A percentile compares a stretch with the other conserved stretches of the same genome.
Evolutionary conservation across 1,139 yeast species (phyloP).

Genomic region (Torulaspora pretoriensis): DNA sequence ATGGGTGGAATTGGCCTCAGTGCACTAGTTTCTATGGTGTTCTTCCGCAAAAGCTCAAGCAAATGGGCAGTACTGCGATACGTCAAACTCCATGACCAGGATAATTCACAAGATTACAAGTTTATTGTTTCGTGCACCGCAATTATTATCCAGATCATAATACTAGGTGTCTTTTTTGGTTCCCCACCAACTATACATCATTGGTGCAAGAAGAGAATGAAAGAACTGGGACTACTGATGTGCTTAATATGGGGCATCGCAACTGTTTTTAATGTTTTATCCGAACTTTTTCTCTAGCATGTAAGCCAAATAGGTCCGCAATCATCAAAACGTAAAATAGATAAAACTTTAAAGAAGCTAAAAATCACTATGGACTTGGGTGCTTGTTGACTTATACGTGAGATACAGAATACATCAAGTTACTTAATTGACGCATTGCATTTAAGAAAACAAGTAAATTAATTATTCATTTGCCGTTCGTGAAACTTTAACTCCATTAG

Average conservation of each 20-base stretch:
- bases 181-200: slow-evolving; percentile 15
- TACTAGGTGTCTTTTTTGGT: slow-evolving; percentile 21
- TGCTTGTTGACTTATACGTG: too few species aligned
- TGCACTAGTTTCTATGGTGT: slow-evolving; percentile 33
- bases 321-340: background rate
- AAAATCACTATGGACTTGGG: too few species aligned
- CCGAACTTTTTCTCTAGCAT: slow-evolving; percentile 19
- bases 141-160: slow-evolving; percentile 23
- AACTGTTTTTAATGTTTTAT: slow-evolving; percentile 26
- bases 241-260: slow-evolving; percentile 33
- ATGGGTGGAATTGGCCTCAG: slow-evolving; percentile 37
- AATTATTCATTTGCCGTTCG: background rate
- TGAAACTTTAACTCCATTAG: background rate
- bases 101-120: slow-evolving; percentile 20
- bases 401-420: too few species aligned
- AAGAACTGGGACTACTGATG: slow-evolving; percentile 28
- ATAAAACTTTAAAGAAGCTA: background rate
- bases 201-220: slow-evolving; percentile 19
- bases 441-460: slow-evolving; percentile 6
- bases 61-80: slow-evolving; percentile 29
- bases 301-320: too few species aligned
- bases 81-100: slow-evolving; percentile 20
- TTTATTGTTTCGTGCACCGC: slow-evolving; percentile 27
- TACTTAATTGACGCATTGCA: background rate
- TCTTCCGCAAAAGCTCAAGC: slow-evolving; percentile 19